Evolutionary conservation across 139 green algal genomes (phyloP).

Genomic region (Auxenochlorella pyrenoidosa): DNA sequence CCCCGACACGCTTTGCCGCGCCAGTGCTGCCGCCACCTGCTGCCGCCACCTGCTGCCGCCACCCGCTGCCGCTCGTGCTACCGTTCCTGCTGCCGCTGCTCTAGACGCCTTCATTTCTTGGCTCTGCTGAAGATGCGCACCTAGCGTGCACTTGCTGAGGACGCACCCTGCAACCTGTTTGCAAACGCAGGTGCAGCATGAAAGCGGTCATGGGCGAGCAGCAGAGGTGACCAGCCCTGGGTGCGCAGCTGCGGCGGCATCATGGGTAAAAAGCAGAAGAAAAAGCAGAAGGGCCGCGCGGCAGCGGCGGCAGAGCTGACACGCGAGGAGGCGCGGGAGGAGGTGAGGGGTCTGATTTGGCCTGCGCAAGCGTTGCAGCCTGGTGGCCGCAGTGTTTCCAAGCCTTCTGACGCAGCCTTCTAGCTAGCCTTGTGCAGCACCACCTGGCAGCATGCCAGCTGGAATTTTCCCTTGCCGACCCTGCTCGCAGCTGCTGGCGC

Average conservation of each 20-base stretch:
- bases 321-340: conserved; percentile 44
- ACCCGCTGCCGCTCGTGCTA: background rate
- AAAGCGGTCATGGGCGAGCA: background rate
- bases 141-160: no score
- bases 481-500: conserved; percentile 38
- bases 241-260: no score
- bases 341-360: background rate
- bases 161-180: background rate
- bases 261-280: conserved; percentile 55
- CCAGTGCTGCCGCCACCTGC: background rate
- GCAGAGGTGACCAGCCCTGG: background rate
- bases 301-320: conserved; percentile 7
- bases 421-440: no score
- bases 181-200: background rate
- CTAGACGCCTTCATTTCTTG: background rate
- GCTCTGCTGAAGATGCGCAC: no score
- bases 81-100: background rate
- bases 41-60: background rate
- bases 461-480: no score
- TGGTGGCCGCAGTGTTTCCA: no score
- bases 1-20: no score
- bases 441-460: no score
- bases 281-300: conserved; percentile 37
- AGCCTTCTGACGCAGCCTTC: no score
- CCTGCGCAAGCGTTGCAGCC: no score